Conservation (phyloP, 805 yeast species). For the Cyberlindnera maclurae region DNA sequence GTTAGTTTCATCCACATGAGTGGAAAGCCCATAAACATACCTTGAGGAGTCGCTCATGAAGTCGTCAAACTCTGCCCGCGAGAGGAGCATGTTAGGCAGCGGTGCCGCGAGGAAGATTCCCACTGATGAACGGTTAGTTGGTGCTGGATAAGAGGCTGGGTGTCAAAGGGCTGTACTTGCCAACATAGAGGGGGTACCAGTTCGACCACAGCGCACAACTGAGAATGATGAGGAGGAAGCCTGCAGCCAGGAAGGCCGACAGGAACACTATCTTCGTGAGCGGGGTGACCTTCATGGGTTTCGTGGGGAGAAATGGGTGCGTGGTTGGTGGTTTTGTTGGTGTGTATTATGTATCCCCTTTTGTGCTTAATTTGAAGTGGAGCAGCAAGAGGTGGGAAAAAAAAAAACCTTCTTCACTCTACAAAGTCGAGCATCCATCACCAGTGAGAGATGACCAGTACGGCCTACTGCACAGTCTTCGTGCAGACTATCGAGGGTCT, state of each 20-base stretch:
- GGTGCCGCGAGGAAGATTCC: constrained; percentile 66
- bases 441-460: too few relatives aligned
- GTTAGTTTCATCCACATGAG: not conserved
- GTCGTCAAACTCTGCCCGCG: constrained; percentile 40
- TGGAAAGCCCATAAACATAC: too few relatives aligned
- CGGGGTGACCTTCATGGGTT: constrained; percentile 38
- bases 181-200: constrained; percentile 83
- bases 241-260: constrained; percentile 75
- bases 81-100: constrained; percentile 57
- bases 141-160: not conserved
- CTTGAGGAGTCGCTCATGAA: constrained; percentile 52
- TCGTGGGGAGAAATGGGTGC: too few relatives aligned
- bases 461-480: constrained; percentile 4
- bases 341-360: too few relatives aligned
- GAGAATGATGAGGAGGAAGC: constrained; percentile 79
- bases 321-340: too few relatives aligned
- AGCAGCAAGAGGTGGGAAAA: too few relatives aligned
- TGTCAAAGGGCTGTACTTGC: constrained; percentile 26
- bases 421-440: too few relatives aligned
- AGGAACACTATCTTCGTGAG: constrained; percentile 72
- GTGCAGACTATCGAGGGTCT: constrained; percentile 15
- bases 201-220: constrained; percentile 85
- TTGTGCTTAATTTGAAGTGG: too few relatives aligned
- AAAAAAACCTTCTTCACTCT: too few relatives aligned
- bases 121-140: constrained; percentile 24